Evolutionary conservation across 139 green algal species (phyloP).

Genomic region (Choricystis sp.): DNA sequence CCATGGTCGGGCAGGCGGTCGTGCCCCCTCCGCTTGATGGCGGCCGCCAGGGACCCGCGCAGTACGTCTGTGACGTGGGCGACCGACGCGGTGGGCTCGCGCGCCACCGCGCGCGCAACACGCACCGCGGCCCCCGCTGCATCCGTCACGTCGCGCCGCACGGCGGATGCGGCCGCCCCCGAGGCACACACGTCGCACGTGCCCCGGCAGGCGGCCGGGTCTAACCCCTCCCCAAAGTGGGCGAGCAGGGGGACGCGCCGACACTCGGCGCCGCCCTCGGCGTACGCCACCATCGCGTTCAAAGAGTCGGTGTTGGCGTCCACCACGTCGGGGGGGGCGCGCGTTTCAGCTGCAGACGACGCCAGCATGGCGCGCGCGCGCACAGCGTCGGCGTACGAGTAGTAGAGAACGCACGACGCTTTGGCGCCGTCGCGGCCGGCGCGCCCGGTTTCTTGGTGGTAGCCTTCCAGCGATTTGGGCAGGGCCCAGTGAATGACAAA

Average conservation of each 20-base stretch:
- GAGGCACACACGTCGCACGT: constrained; percentile 60
- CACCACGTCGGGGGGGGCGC: constrained; percentile 16
- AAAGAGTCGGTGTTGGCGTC: constrained; percentile 54
- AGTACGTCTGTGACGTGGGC: constrained; percentile 23
- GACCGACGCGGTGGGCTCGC: constrained; percentile 1
- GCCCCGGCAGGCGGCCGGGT: constrained; percentile 23
- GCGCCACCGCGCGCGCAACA: constrained; percentile 16
- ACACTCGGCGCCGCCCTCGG: constrained; percentile 62
- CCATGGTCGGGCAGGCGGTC: constrained; percentile 20
- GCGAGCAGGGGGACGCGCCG: constrained; percentile 55
- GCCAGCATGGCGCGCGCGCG: constrained; percentile 55
- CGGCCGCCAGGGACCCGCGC: constrained; percentile 18
- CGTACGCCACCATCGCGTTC: constrained; percentile 68
- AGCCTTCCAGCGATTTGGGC: constrained; percentile 80
- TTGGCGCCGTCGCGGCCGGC: constrained; percentile 55
- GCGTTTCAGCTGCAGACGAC: constrained; percentile 41
- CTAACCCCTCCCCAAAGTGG: constrained; percentile 75
- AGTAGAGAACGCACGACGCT: constrained; percentile 63
- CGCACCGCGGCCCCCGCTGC: constrained; percentile 21
- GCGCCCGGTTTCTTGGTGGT: constrained; percentile 65
- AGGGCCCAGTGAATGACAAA: constrained; percentile 86
- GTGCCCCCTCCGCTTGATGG: constrained; percentile 14
- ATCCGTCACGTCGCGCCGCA: constrained; percentile 31
- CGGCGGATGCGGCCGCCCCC: constrained; percentile 8
- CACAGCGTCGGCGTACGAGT: constrained; percentile 38